Evolutionary conservation across 1,284 basidiomycete species (phyloP), one percentile per base, ranked within the genome.

Genomic region (Apiotrichum montevideense): DNA sequence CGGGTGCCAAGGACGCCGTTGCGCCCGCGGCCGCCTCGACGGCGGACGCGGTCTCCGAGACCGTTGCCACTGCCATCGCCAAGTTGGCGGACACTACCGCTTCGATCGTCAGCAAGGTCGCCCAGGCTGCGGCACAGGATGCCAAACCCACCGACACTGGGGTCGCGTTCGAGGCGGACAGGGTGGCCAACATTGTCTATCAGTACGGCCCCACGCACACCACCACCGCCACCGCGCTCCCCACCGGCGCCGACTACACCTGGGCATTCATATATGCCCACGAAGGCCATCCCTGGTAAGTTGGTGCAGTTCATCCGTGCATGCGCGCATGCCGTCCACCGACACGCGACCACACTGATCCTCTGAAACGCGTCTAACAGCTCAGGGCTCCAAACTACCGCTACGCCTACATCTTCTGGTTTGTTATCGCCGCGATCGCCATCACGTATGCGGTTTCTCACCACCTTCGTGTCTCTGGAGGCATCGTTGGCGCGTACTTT

Each of bases 391-490:
- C 58, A 5, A 60, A 68, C n/a, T 71, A 74, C 52, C 70, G 75
- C 13, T 76, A 74, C 51, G 69, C 69, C 14, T 72, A 72, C 62
- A 62, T 75, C 29, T 56, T 76, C 29, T 76, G 70, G 73, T 63
- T 75, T 61, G 55, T 68, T n/a, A 52, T 77, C 39, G 55, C 67
- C 40, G 34, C 54, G 40, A 43, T 77, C 42, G 52, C 65, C 34
- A 46, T 65, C 29, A 8, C 72, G 33, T 71, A 72, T 54, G 61
- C 71, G 8, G 10, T 73, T 21, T 55, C 68, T 4, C 74, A 77
- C 55, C 73, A 76, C 56, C 55, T 71, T 14, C 63, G 68, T 13
- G 53, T 74, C 15, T 65, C 67, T 5, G 66, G 64, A 13, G 70
- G 71, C 2, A 59, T 64, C 2, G 5, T 73, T 15, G 73, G 73